Percentiles rank a stretch among this genome's conserved stretches.
phyloP scores from a whole-genome alignment of 2,329 filamentous ascomycete species.

The Phialemonium atrogriseum region DNA sequence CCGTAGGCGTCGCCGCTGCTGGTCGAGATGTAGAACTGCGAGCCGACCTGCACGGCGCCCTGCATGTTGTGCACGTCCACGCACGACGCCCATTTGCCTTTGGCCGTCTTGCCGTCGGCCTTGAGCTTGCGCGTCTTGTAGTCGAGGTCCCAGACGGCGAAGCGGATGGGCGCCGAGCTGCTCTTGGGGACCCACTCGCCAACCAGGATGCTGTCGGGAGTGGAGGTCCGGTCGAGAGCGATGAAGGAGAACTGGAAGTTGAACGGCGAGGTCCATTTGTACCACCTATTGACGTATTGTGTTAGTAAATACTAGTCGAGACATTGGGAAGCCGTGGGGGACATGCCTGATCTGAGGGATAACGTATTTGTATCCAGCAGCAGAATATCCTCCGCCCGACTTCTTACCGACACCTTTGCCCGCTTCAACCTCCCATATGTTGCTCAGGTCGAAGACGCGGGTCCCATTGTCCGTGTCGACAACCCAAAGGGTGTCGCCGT shows the following conservation, averaged over 20 bases:
- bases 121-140: conserved; percentile 16
- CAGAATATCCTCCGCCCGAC: conserved; percentile 18
- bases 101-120: conserved; percentile 9
- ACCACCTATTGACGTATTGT: no score
- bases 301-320: no score
- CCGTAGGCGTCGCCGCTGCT: conserved; percentile 25
- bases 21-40: conserved; percentile 22
- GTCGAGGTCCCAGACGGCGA: conserved; percentile 22
- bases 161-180: conserved; percentile 15
- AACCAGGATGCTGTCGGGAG: conserved; percentile 20
- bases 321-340: background rate
- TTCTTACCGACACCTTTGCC: conserved; percentile 23
- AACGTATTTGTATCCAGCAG: conserved; percentile 23
- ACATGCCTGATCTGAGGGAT: conserved; percentile 24
- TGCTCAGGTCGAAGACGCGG: conserved; percentile 26
- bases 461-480: conserved; percentile 25
- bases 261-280: conserved; percentile 16
- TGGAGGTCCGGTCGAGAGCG: conserved; percentile 23
- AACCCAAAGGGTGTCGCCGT: conserved; percentile 24
- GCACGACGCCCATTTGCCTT: conserved; percentile 22
- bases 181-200: conserved; percentile 24
- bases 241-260: conserved; percentile 25
- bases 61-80: conserved; percentile 23
- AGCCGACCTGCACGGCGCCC: conserved; percentile 21
- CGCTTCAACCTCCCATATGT: conserved; percentile 24